Evolutionary conservation across 140 eudicot species (phyloP).

Genomic region (Anethum foeniculum): DNA sequence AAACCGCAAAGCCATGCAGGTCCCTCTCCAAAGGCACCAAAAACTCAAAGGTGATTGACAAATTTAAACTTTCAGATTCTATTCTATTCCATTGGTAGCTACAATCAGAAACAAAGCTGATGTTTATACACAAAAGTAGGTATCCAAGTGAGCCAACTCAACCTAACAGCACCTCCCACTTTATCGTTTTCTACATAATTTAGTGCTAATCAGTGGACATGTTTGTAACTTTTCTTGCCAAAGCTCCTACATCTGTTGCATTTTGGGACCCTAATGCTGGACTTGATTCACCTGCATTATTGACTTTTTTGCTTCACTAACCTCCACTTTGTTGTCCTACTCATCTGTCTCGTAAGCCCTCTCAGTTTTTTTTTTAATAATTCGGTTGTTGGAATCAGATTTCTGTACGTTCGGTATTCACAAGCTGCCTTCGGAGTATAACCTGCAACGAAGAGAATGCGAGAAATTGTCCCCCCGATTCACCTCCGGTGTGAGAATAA

Average conservation of each 20-base stretch:
- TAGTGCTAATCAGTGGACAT: no score
- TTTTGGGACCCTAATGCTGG: background rate
- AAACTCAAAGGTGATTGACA: background rate
- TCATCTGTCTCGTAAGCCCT: background rate
- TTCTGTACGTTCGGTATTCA: no score
- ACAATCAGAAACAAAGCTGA: background rate
- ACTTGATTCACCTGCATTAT: background rate
- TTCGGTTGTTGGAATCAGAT: no score
- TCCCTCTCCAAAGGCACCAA: background rate
- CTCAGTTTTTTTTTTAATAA: no score
- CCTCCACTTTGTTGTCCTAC: background rate
- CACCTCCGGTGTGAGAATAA: no score
- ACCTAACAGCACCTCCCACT: constrained; percentile 1
- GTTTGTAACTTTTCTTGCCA: background rate
- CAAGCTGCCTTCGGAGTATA: no score
- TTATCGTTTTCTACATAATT: background rate
- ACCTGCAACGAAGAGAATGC: no score
- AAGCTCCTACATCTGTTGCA: background rate
- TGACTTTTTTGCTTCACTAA: background rate
- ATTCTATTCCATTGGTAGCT: background rate
- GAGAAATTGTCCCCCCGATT: no score
- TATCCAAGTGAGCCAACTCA: constrained; percentile 7
- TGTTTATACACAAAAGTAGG: constrained; percentile 5
- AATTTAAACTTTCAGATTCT: background rate
- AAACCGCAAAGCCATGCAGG: background rate